Evolutionary conservation across 148 eudicot species (phyloP).

Genomic region (Cornus suecica): DNA sequence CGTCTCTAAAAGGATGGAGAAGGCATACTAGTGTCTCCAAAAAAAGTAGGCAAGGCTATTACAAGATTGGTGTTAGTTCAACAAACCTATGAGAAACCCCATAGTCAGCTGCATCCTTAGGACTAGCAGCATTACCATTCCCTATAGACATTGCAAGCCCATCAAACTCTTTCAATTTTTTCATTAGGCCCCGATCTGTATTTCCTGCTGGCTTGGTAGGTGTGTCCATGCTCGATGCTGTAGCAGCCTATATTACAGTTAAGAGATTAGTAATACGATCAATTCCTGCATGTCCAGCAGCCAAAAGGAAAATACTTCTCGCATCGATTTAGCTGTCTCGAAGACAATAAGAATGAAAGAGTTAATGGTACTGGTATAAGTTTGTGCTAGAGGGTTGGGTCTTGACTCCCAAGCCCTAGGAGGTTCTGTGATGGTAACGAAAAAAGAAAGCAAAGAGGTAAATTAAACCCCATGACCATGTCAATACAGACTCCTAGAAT

Average conservation of each 20-base stretch:
- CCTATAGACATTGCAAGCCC: constrained; percentile 95
- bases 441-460: too few species aligned
- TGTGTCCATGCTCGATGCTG: constrained; percentile 62
- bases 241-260: constrained; percentile 42
- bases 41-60: not conserved
- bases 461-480: too few species aligned
- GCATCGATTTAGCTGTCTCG: not conserved
- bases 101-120: constrained; percentile 51
- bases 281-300: not conserved
- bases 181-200: constrained; percentile 57
- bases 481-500: too few species aligned
- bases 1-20: not conserved
- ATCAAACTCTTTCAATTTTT: constrained; percentile 75
- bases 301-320: not conserved
- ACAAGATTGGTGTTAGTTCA: not conserved
- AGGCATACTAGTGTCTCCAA: not conserved
- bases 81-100: constrained; percentile 64
- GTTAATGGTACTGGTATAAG: not conserved
- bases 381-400: too few species aligned
- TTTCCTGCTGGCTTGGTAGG: constrained; percentile 70
- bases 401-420: too few species aligned
- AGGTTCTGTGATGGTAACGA: too few species aligned
- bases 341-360: not conserved
- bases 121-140: constrained; percentile 52
- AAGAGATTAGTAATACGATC: constrained; percentile 10